phyloP scores from a whole-genome alignment of 192 early-diverging fungal species.

The Coemansia sp. region DNA sequence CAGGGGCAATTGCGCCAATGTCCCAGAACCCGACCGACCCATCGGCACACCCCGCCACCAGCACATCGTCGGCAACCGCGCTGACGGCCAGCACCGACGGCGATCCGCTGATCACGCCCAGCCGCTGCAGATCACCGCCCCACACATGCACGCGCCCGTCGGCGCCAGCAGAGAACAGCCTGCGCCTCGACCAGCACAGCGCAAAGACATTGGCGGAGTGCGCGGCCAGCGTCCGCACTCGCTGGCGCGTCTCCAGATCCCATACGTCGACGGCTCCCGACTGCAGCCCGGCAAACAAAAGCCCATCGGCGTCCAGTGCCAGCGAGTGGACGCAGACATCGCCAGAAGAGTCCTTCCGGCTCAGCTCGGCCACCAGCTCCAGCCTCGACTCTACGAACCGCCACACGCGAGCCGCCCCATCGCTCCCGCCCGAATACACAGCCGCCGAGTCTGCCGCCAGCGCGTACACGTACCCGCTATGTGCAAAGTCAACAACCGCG shows the following conservation, averaged over 20 bases:
- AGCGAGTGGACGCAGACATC: slow-evolving; percentile 60
- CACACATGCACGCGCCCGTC: slow-evolving; percentile 70
- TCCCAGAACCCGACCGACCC: slow-evolving; percentile 61
- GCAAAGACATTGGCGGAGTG: slow-evolving; percentile 60
- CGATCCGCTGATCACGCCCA: slow-evolving; percentile 51
- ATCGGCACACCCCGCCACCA: slow-evolving; percentile 64
- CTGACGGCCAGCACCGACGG: slow-evolving; percentile 58
- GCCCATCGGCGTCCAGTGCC: slow-evolving; percentile 63
- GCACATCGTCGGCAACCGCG: slow-evolving; percentile 22
- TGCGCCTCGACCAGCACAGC: slow-evolving; percentile 37
- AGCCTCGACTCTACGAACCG: slow-evolving; percentile 14
- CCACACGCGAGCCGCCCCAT: slow-evolving; percentile 64
- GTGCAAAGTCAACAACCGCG: slow-evolving; percentile 59
- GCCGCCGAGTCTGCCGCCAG: slow-evolving; percentile 19
- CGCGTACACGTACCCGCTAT: slow-evolving; percentile 73
- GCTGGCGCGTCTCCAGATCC: slow-evolving; percentile 68
- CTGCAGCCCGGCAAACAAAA: slow-evolving; percentile 72
- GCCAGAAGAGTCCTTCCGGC: slow-evolving; percentile 22
- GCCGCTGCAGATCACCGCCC: slow-evolving; percentile 59
- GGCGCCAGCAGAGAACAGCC: slow-evolving; percentile 62
- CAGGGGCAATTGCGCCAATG: too few species aligned
- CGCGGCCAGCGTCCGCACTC: slow-evolving; percentile 36
- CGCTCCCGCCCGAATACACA: slow-evolving; percentile 60
- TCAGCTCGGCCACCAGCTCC: slow-evolving; percentile 21
- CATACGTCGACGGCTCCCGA: slow-evolving; percentile 71